phyloP scores from a whole-genome alignment of 2,329 filamentous ascomycete species.

The Raffaelea ambrosiae region DNA sequence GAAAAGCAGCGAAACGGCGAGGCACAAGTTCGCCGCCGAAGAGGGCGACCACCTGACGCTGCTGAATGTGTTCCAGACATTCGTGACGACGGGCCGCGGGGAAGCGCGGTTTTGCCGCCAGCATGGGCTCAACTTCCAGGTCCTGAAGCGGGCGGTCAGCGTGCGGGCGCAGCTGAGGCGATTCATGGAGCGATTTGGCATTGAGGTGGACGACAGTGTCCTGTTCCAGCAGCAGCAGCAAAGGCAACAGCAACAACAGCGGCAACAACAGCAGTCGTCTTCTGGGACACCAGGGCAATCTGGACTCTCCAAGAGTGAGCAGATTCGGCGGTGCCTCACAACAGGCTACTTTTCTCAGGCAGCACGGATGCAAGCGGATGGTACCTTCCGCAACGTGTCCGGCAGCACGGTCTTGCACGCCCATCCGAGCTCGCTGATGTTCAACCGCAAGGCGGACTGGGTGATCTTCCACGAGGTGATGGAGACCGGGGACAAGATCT shows the following conservation, averaged over 20 bases:
- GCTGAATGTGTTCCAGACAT: conserved; percentile 87
- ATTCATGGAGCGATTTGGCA: conserved; percentile 77
- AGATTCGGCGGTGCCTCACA: conserved; percentile 77
- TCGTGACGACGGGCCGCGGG: conserved; percentile 73
- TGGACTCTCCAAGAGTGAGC: too few relatives aligned
- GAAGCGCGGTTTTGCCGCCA: conserved; percentile 81
- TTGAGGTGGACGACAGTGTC: conserved; percentile 50
- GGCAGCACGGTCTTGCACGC: conserved; percentile 72
- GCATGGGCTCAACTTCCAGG: conserved; percentile 79
- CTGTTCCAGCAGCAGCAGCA: conserved; percentile 14
- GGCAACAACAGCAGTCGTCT: conserved; percentile 15
- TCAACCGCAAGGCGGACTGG: conserved; percentile 94
- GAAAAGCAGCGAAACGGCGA: conserved; percentile 62
- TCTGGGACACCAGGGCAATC: too few relatives aligned
- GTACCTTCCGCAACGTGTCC: conserved; percentile 78
- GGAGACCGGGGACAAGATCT: conserved; percentile 81
- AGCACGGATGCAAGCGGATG: conserved; percentile 88
- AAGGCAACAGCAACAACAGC: conserved; percentile 19
- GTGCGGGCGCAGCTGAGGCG: conserved; percentile 79
- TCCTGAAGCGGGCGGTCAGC: conserved; percentile 72
- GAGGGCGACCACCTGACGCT: conserved; percentile 92
- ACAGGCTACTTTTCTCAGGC: conserved; percentile 90
- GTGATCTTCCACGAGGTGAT: conserved; percentile 91
- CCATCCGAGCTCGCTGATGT: conserved; percentile 89
- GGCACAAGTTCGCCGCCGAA: conserved; percentile 78